Base-by-base conservation (phyloP, 805 yeast genomes). In the Yarrowia sp. region DNA sequence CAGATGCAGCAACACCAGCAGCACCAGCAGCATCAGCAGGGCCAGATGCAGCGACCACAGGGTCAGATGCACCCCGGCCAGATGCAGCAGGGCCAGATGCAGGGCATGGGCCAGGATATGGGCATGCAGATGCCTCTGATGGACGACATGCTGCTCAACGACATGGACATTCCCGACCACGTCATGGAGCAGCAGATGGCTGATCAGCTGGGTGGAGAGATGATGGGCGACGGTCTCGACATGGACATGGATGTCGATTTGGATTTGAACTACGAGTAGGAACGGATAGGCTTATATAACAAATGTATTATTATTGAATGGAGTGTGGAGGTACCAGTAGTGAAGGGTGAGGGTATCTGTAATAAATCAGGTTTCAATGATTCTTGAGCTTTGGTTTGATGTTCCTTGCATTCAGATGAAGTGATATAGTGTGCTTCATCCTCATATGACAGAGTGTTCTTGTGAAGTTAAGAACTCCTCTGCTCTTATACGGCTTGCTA, bases 121-220 rank as follows among this genome's bases (percentile, higher is more conserved):
- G 51, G 64, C 22, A 44, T 44, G 50, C 64, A 58, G 51, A 44
- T 58, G 32, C 64, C 50, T 2, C 35, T 43, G 51, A 58, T 43
- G 64, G 50, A 58, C 35, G 64, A 43, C 51, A 43, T 43, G 50
- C 41, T 58, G 31, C 64, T 43, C 64, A 58, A 44, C 41, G 64
- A 44, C 35, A 58, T 43, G 6, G 67, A 48, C 8, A 55, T 66
- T 10, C 47, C 66, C 14, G 68, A 64, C n/a, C 63, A 65, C 31
- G 64, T 66, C 13, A 60, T 60, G 44, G 31, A 53, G 36, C 65
- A 64, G 38, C 67, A 68, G 15, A 74, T 44, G 64, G 51, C 64
- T 8, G 64, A 55, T 33, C 61, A 55, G 47, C 61, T 55, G 11
- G 61, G 61, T n/a, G 61, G 61, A 17, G 61, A 55, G 17, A 55